A percentile compares a stretch with the other conserved stretches of the same genome.
Conservation (phyloP, 306 rosid species). For the Dalbergia oliveri region DNA sequence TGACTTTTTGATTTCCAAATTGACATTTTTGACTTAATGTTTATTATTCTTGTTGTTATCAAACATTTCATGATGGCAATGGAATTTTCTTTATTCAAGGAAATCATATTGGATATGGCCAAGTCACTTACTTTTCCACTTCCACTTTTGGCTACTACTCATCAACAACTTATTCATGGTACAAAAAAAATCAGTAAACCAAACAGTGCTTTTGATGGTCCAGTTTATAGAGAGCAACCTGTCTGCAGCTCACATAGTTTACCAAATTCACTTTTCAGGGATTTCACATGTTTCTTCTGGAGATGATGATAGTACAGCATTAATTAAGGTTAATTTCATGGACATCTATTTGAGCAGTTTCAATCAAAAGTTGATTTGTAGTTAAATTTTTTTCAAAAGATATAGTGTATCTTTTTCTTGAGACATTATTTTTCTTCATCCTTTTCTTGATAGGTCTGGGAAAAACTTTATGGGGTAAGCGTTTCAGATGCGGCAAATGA, state of each 20-base stretch:
- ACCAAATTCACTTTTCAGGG: slow-evolving; percentile 62
- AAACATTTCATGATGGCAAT: slow-evolving; percentile 23
- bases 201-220: slow-evolving; percentile 37
- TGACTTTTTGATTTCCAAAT: slow-evolving; percentile 19
- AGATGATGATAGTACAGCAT: slow-evolving; percentile 53
- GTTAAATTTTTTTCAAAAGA: not conserved
- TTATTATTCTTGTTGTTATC: slow-evolving; percentile 11
- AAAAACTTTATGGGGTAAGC: slow-evolving; percentile 71
- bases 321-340: slow-evolving; percentile 67
- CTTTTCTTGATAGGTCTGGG: slow-evolving; percentile 71
- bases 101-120: slow-evolving; percentile 73
- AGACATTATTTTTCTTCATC: not conserved
- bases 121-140: slow-evolving; percentile 87
- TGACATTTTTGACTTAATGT: slow-evolving; percentile 23
- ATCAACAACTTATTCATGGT: slow-evolving; percentile 92
- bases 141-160: slow-evolving; percentile 83
- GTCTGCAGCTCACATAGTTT: slow-evolving; percentile 40
- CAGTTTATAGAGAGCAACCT: slow-evolving; percentile 41
- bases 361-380: slow-evolving; percentile 25
- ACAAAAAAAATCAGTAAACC: slow-evolving; percentile 38
- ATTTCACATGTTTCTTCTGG: slow-evolving; percentile 54
- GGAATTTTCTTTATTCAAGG: slow-evolving; percentile 60
- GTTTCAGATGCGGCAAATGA: slow-evolving; percentile 75
- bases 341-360: slow-evolving; percentile 38
- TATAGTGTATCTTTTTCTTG: slow-evolving; percentile 18